These are phyloP conservation scores for Carex arenaria DNA, from an alignment of 202 grass and related monocot species.

Conservation along the genomic window DNA sequence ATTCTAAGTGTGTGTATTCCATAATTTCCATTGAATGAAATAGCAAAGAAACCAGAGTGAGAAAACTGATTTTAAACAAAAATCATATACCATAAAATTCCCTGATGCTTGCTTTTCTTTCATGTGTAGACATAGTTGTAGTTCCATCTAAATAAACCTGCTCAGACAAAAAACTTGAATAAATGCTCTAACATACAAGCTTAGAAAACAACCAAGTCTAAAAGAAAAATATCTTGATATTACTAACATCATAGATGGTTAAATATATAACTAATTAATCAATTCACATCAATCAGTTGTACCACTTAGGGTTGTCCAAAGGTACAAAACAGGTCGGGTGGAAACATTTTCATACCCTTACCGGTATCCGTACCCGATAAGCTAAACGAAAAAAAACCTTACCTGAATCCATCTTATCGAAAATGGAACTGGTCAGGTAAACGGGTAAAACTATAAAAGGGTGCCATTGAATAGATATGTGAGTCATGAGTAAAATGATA, in stretches of 20 bases:
- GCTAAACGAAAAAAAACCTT: no score
- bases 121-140: conserved; percentile 94
- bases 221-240: background rate
- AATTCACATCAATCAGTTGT: background rate
- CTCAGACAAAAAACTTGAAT: background rate
- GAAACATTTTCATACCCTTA: no score
- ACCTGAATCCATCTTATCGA: no score
- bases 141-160: conserved; percentile 92
- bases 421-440: no score
- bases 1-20: background rate
- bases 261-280: background rate
- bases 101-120: conserved; percentile 88
- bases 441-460: no score
- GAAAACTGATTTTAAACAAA: background rate
- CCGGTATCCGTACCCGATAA: no score
- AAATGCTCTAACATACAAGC: background rate
- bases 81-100: conserved; percentile 76
- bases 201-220: background rate
- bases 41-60: background rate
- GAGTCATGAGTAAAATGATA: no score
- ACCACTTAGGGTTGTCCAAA: background rate
- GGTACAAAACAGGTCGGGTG: no score
- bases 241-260: background rate
- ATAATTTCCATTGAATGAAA: conserved; percentile 31
- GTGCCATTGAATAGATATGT: no score